Base-by-base conservation (phyloP, 805 yeast species). In the Lipomyces yamanashiensis region DNA sequence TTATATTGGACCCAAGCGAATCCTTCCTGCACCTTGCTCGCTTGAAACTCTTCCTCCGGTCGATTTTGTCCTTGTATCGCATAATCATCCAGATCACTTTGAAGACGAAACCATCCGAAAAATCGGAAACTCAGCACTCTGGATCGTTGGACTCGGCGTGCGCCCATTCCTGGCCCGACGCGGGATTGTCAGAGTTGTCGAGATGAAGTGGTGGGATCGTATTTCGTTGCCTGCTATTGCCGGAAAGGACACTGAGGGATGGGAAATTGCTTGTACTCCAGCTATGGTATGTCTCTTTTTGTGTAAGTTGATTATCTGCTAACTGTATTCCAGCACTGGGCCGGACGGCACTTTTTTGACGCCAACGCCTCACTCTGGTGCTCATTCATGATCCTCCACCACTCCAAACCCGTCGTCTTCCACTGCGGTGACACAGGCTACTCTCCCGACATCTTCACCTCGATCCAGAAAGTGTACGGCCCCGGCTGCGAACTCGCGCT, bases 391-490 rank as follows among this genome's bases (percentile, higher is more conserved):
- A 74, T 93, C 9, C 78, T 85, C 57, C 83, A 85, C 62, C 83
- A 89, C 67, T 87, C 86, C 0, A 80, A 84, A 68, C 89, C 97
- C 0, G 72, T 92, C 0, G 78, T 92, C 50, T 93, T 86, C 79
- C 98, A 93, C 75, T 96, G 93, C 17, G 98, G 98, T 10, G 98
- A 93, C 72, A 90, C 97, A 0, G 98, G 98, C 0, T 93, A 90
- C 74, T 85, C 87, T n/a, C 71, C 81, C 40, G 96, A 85, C 37
- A 75, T 93, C 54, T 92, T 90, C 75, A 77, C 79, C 13, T 79
- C 84, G n/a, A 87, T 93, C 34, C 84, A 87, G 1, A 75, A 81
- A 44, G 82, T 80, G 36, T 87, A 81, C 72, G 96, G 96, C 0
- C 56, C 71, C 1, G 85, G 86, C 0, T 82, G 85, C 8, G 77